A percentile compares a stretch with the other conserved stretches of the same genome.
Evolutionary conservation across 257 asterid genomes (phyloP).

Genomic region (Datura wrightii): DNA sequence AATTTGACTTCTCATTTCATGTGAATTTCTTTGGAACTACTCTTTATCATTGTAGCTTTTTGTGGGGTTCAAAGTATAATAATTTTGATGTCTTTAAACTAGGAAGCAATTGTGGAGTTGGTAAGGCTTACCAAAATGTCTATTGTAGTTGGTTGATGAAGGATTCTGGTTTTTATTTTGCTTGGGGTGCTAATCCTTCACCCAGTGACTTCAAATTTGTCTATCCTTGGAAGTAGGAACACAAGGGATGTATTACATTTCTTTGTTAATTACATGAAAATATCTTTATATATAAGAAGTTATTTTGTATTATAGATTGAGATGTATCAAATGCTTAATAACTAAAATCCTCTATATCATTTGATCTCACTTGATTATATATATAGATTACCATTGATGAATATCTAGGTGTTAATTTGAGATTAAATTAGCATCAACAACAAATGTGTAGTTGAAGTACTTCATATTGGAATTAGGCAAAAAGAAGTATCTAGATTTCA

Average conservation of each 20-base stretch:
- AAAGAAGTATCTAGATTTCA: too few species aligned
- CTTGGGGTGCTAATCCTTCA: background rate
- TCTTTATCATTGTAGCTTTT: background rate
- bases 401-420: background rate
- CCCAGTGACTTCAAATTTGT: background rate
- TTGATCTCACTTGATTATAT: too few species aligned
- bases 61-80: background rate
- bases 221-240: background rate
- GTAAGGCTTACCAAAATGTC: background rate
- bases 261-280: background rate
- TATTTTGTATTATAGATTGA: too few species aligned
- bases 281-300: background rate
- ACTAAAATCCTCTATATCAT: too few species aligned
- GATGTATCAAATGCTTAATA: too few species aligned
- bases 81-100: background rate
- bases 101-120: background rate
- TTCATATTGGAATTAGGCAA: too few species aligned
- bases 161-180: background rate
- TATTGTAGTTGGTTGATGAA: background rate
- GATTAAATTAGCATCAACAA: too few species aligned
- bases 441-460: too few species aligned
- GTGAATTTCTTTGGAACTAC: background rate
- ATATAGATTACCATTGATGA: background rate
- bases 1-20: conserved; percentile 9
- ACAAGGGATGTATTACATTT: background rate